Evolutionary conservation across 2,329 filamentous ascomycete species (phyloP).

Genomic region (Amphichorda felina): DNA sequence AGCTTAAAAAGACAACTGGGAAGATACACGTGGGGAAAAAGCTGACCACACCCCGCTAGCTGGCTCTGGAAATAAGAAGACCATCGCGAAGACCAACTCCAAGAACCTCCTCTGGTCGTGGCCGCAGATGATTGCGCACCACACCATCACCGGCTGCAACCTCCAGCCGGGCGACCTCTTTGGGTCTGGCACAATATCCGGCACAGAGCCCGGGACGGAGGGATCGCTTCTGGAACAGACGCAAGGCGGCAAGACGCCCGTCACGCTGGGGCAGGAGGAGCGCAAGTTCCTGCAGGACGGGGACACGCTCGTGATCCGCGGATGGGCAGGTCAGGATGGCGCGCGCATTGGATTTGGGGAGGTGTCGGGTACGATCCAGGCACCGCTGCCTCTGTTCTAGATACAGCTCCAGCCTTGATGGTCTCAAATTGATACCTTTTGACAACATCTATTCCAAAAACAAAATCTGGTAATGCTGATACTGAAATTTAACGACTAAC

Average conservation of each 20-base stretch:
- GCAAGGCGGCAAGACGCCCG: constrained; percentile 51
- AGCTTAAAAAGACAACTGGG: too few relatives aligned
- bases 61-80: constrained; percentile 15
- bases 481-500: background rate
- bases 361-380: constrained; percentile 48
- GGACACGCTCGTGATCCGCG: constrained; percentile 55
- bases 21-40: too few relatives aligned
- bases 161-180: constrained; percentile 64
- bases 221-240: constrained; percentile 66
- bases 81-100: constrained; percentile 21
- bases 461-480: too few relatives aligned
- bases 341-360: constrained; percentile 68
- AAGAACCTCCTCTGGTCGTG: constrained; percentile 61
- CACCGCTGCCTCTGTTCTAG: constrained; percentile 17
- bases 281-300: constrained; percentile 65
- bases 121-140: constrained; percentile 74
- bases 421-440: too few relatives aligned
- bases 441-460: too few relatives aligned
- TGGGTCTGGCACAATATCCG: constrained; percentile 66
- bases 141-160: constrained; percentile 66
- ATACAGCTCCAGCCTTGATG: too few relatives aligned
- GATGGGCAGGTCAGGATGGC: constrained; percentile 53
- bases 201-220: constrained; percentile 48
- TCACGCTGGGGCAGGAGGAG: constrained; percentile 51
- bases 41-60: too few relatives aligned